Percentiles rank a stretch among this genome's conserved stretches.
phyloP scores from a whole-genome alignment of 2,329 filamentous ascomycete genomes.

The Coleophoma crateriformis region DNA sequence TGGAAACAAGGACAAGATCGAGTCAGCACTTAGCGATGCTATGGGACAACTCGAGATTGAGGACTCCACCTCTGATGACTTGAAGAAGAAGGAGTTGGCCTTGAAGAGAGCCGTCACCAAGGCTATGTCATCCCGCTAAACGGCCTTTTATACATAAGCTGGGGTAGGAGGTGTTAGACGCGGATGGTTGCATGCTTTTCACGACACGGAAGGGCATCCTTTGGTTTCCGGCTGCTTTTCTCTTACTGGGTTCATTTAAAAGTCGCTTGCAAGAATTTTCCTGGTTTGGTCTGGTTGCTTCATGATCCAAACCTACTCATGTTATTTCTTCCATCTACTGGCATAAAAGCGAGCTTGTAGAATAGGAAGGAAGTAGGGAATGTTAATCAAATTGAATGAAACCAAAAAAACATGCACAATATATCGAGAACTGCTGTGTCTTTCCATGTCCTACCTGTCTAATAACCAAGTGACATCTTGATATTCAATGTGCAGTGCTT shows the following conservation, averaged over 20 bases:
- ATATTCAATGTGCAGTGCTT: too few relatives aligned
- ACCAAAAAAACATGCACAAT: slow-evolving; percentile 6
- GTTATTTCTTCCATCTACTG: slow-evolving; percentile 21
- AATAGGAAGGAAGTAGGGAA: slow-evolving; percentile 21
- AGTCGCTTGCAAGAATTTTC: slow-evolving; percentile 25
- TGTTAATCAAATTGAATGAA: slow-evolving; percentile 23
- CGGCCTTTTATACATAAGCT: slow-evolving; percentile 15
- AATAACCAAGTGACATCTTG: too few relatives aligned
- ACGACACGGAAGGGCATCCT: slow-evolving; percentile 24
- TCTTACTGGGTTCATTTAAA: slow-evolving; percentile 23
- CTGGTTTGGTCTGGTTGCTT: slow-evolving; percentile 17
- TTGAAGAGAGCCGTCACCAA: slow-evolving; percentile 98
- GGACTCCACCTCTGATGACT: slow-evolving; percentile 84
- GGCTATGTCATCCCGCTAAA: slow-evolving; percentile 86
- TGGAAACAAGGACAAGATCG: slow-evolving; percentile 99
- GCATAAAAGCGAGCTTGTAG: slow-evolving; percentile 28
- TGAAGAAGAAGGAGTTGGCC: slow-evolving; percentile 99
- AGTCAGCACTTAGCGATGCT: slow-evolving; percentile 91
- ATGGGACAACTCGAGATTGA: slow-evolving; percentile 97
- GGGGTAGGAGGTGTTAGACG: slow-evolving; percentile 16
- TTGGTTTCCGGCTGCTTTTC: slow-evolving; percentile 22
- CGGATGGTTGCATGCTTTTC: slow-evolving; percentile 21
- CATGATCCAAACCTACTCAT: slow-evolving; percentile 17
- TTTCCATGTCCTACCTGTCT: neutral
- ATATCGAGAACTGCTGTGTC: neutral